Percentiles rank a stretch among this genome's conserved stretches.
These are phyloP conservation scores for Hibiscus tridactylites DNA, from an alignment of 345 rosid species.

Conservation along the genomic window DNA sequence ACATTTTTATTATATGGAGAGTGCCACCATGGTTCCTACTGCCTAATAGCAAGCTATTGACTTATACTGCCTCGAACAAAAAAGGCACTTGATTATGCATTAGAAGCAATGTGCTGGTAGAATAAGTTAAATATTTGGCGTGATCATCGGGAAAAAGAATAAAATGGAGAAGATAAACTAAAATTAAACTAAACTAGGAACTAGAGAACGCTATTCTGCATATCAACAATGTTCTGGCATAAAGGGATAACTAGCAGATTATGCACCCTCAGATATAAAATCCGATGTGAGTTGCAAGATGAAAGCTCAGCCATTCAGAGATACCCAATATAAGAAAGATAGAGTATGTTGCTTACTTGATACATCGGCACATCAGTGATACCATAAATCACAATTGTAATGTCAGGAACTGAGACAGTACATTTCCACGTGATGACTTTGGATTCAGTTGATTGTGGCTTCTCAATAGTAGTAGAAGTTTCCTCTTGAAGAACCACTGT, in stretches of 20 bases:
- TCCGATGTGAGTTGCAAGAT: background rate
- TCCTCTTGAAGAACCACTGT: constrained; percentile 60
- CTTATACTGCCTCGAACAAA: background rate
- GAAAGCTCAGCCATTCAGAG: background rate
- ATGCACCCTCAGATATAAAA: background rate
- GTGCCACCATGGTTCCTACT: background rate
- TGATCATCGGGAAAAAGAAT: background rate
- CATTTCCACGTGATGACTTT: constrained; percentile 81
- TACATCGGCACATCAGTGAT: constrained; percentile 53
- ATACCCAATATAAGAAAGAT: constrained; percentile 2
- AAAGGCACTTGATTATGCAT: background rate
- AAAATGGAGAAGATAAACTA: background rate
- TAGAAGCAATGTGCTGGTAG: background rate
- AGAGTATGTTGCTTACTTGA: constrained; percentile 63
- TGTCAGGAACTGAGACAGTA: constrained; percentile 93
- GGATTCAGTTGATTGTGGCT: constrained; percentile 40
- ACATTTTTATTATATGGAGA: constrained; percentile 31
- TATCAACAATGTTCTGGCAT: constrained; percentile 6
- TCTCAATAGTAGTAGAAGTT: constrained; percentile 28
- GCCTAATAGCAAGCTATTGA: background rate
- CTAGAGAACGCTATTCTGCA: background rate
- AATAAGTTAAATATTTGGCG: background rate
- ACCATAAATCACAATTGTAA: constrained; percentile 62
- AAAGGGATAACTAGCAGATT: background rate
- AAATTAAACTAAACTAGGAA: background rate